Evolutionary conservation across 2,329 filamentous ascomycete species (phyloP).

Genomic region (Pseudogymnoascus sp.): DNA sequence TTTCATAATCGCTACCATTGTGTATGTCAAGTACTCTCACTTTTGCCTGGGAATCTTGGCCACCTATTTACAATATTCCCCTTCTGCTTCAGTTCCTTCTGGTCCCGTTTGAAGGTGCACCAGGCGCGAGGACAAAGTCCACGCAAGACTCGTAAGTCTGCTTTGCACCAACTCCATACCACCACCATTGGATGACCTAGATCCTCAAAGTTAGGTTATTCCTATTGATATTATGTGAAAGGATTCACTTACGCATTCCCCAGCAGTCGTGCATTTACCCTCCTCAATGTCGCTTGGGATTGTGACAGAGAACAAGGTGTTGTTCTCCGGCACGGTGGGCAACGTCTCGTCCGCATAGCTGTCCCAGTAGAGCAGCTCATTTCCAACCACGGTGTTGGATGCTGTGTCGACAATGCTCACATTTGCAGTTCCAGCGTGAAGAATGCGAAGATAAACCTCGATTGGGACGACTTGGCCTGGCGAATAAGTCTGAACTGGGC

Average conservation of each 20-base stretch:
- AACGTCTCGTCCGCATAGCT: slow-evolving; percentile 40
- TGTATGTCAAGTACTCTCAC: neutral
- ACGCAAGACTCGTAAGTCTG: slow-evolving; percentile 51
- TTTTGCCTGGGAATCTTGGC: neutral
- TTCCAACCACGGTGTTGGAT: slow-evolving; percentile 40
- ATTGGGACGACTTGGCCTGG: slow-evolving; percentile 37
- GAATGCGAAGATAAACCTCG: slow-evolving; percentile 33
- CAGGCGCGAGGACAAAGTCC: slow-evolving; percentile 33
- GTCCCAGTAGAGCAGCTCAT: slow-evolving; percentile 38
- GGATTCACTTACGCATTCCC: slow-evolving; percentile 19
- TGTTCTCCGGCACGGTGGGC: slow-evolving; percentile 32
- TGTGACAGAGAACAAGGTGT: slow-evolving; percentile 43
- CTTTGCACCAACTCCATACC: slow-evolving; percentile 39
- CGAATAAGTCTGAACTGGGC: slow-evolving; percentile 32
- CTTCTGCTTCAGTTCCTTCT: neutral
- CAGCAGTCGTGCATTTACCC: slow-evolving; percentile 28
- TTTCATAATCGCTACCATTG: neutral
- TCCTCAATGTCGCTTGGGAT: slow-evolving; percentile 40
- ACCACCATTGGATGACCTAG: slow-evolving; percentile 48
- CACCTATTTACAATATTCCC: neutral
- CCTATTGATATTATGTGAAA: neutral
- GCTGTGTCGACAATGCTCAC: slow-evolving; percentile 43
- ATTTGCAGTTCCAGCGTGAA: slow-evolving; percentile 47
- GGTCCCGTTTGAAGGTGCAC: neutral
- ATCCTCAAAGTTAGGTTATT: slow-evolving; percentile 28